A percentile compares a stretch with the other conserved stretches of the same genome.
Conservation (phyloP, 306 rosid species). For the Vigna radiata region DNA sequence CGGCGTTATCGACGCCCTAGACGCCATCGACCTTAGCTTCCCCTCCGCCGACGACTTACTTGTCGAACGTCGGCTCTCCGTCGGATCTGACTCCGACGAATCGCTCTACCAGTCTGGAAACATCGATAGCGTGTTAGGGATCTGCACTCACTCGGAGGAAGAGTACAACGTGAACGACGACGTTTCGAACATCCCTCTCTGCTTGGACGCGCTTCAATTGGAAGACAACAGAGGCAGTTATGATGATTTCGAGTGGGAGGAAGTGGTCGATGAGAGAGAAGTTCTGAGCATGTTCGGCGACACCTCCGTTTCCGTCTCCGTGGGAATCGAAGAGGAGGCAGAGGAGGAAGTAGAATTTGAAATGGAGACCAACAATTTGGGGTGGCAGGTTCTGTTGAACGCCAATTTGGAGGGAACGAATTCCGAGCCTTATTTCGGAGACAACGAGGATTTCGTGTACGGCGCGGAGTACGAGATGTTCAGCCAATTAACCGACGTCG, state of each 20-base stretch:
- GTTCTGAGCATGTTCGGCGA: slow-evolving; percentile 55
- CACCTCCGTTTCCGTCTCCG: slow-evolving; percentile 39
- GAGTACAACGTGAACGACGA: slow-evolving; percentile 58
- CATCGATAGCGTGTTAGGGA: slow-evolving; percentile 39
- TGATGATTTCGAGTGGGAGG: slow-evolving; percentile 94
- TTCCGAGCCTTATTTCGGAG: slow-evolving; percentile 57
- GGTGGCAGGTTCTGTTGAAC: slow-evolving; percentile 75
- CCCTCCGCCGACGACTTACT: slow-evolving; percentile 50
- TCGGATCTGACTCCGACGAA: slow-evolving; percentile 56
- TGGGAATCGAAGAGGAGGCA: slow-evolving; percentile 14
- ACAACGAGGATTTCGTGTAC: slow-evolving; percentile 65
- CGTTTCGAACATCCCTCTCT: slow-evolving; percentile 55
- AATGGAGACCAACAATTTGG: slow-evolving; percentile 53
- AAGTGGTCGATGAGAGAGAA: slow-evolving; percentile 74
- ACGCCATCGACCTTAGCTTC: slow-evolving; percentile 55
- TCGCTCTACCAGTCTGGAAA: slow-evolving; percentile 25
- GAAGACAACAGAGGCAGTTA: slow-evolving; percentile 60
- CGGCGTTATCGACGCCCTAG: slow-evolving; percentile 56
- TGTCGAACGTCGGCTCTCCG: slow-evolving; percentile 48
- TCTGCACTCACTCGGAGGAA: slow-evolving; percentile 61
- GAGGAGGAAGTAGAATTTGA: slow-evolving; percentile 23
- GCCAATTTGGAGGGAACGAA: slow-evolving; percentile 49
- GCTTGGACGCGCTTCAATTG: slow-evolving; percentile 76
- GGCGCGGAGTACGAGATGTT: slow-evolving; percentile 75
- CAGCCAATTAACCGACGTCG: slow-evolving; percentile 70